Evolutionary conservation across 805 yeast genomes (phyloP), one percentile per base, ranked within the genome.

Genomic region (Pichia exigua): DNA sequence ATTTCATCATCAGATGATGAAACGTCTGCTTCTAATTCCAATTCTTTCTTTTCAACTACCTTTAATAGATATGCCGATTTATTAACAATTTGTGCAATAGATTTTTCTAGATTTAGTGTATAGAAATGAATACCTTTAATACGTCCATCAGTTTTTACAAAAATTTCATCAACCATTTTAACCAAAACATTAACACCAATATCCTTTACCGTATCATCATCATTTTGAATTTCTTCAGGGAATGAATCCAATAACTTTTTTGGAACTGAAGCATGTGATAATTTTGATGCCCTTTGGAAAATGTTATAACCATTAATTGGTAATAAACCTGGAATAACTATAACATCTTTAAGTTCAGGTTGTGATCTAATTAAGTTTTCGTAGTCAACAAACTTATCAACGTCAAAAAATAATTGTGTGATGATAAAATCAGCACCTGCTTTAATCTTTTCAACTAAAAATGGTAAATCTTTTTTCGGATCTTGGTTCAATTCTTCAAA

Each of bases 391-490:
- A 87, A 90, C 64, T 85, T 85, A 48, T 78, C 81, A n/a, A 81
- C 86, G 65, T 92, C 97, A 65, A 85, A 92, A 63, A 94, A 92
- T 61, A 92, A 67, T 71, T 92, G 99, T 0, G 98, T 89, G 56
- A 94, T 79, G 48, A 94, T 79, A 64, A 89, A 94, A 62, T 89
- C 95, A 2, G 98, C 99, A 44, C 99, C 99, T 1, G 98, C 97
- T 52, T 82, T 77, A 24, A 92, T 77, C 66, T 94, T 94, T 58
- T 88, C 95, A 47, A 82, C 78, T 67, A 94, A 75, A 63, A 68
- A 89, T 8, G 94, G 92, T 45, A 92, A 62, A 66, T 92, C 99
- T 45, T 76, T 76, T 22, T 65, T 64, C 1, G 84, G 81, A 60
- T 81, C 78, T 65, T 90, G 96, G 38, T 74, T 75, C n/a, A 56